These are phyloP conservation scores for Astrephomene gubernaculifera DNA, from an alignment of 139 green algal species.

Conservation along the genomic window DNA sequence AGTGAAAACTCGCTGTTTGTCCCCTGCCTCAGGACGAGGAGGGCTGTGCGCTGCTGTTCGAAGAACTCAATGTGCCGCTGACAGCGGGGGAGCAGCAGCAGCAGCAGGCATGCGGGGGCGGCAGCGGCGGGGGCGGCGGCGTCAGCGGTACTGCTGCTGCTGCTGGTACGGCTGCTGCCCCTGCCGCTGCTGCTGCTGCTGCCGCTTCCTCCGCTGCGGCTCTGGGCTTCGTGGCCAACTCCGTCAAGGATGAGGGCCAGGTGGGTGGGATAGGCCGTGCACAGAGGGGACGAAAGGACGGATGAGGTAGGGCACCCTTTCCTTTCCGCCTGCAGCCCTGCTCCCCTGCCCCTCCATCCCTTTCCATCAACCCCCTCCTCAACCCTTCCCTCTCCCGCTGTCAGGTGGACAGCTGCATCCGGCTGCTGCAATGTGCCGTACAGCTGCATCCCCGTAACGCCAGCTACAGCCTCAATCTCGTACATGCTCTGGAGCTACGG, in stretches of 20 bases:
- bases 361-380: neutral
- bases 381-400: neutral
- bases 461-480: conserved; percentile 66
- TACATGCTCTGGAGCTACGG: conserved; percentile 74
- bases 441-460: conserved; percentile 45
- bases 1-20: no score
- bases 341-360: conserved; percentile 3
- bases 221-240: conserved; percentile 73
- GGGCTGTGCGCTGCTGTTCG: neutral
- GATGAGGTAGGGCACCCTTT: no score
- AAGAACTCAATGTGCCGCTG: neutral
- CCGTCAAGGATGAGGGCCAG: conserved; percentile 69
- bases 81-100: neutral
- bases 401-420: conserved; percentile 16
- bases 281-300: no score
- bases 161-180: no score
- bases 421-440: neutral
- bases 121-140: neutral
- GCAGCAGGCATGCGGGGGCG: neutral
- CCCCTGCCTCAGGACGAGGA: conserved; percentile 11
- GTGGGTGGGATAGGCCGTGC: conserved; percentile 49
- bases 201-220: no score
- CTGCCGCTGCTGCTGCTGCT: no score
- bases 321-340: conserved; percentile 45
- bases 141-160: conserved; percentile 43